phyloP scores from a whole-genome alignment of 2,329 filamentous ascomycete genomes.

The Colletotrichum tropicale region DNA sequence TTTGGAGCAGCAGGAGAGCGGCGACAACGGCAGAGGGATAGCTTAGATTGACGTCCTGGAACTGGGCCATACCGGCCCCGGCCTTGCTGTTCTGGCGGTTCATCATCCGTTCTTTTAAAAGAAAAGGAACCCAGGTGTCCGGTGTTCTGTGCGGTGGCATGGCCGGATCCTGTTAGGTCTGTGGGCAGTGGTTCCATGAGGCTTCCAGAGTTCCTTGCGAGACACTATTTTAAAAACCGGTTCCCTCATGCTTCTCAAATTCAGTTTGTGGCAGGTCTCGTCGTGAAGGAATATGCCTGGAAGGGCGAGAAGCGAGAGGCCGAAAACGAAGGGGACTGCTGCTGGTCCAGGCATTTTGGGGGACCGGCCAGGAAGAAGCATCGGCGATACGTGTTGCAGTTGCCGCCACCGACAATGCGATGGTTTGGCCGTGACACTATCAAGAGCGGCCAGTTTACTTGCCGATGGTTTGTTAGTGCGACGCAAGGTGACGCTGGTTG shows the following conservation, averaged over 20 bases:
- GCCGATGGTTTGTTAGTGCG: not conserved
- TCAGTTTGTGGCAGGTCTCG: not conserved
- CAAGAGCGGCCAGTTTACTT: not conserved
- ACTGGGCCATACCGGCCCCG: not conserved
- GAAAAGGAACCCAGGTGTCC: not conserved
- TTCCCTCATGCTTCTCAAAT: not conserved
- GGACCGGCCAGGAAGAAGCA: conserved; percentile 3
- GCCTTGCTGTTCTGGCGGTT: not conserved
- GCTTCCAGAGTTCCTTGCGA: not conserved
- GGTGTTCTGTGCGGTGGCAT: conserved; percentile 7
- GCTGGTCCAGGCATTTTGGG: not conserved
- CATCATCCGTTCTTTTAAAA: conserved; percentile 12
- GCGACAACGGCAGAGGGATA: not conserved
- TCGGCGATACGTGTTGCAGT: not conserved
- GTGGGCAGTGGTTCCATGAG: not conserved
- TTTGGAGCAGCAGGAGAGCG: not conserved
- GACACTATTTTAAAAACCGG: not conserved
- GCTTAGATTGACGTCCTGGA: not conserved
- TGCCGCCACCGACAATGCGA: conserved; percentile 10
- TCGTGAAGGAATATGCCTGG: conserved; percentile 1
- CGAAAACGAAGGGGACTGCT: not conserved
- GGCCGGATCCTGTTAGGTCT: not conserved
- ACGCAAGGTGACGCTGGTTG: not conserved
- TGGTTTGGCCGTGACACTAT: not conserved
- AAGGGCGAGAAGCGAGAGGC: not conserved